Conservation (phyloP, 2,329 filamentous ascomycete species). For the Apiospora saccharicola region DNA sequence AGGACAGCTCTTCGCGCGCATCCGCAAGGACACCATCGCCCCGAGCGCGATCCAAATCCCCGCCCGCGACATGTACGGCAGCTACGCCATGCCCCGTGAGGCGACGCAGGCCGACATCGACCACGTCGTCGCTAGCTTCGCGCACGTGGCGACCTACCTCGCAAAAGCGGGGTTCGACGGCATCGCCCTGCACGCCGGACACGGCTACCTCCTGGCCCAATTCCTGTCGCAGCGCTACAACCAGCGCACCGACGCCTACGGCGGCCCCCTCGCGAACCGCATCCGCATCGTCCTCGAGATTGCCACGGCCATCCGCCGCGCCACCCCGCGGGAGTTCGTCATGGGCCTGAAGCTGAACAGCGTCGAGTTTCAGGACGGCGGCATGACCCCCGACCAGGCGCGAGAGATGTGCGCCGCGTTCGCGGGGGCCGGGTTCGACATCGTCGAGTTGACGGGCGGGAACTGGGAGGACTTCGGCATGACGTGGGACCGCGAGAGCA, state of each 20-base stretch:
- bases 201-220: constrained; percentile 61
- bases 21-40: constrained; percentile 48
- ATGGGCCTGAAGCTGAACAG: constrained; percentile 66
- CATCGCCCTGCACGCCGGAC: constrained; percentile 59
- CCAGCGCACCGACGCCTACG: constrained; percentile 58
- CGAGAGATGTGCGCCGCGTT: constrained; percentile 54
- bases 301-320: constrained; percentile 45
- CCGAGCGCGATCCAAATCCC: constrained; percentile 46
- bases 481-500: constrained; percentile 51
- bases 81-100: constrained; percentile 57
- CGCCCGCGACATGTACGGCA: constrained; percentile 33
- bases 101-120: constrained; percentile 63
- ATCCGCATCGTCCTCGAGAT: constrained; percentile 57
- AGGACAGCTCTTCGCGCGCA: constrained; percentile 52
- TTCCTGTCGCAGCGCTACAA: constrained; percentile 59
- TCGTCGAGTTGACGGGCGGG: constrained; percentile 66
- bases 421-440: constrained; percentile 59
- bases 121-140: constrained; percentile 56
- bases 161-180: constrained; percentile 68
- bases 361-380: constrained; percentile 61
- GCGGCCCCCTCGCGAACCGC: constrained; percentile 55
- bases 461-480: constrained; percentile 66
- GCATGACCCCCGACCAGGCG: constrained; percentile 59
- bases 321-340: constrained; percentile 47
- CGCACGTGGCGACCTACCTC: constrained; percentile 57